These are phyloP conservation scores for Linum trigynum DNA, from an alignment of 345 rosid genomes.

Conservation along the genomic window DNA sequence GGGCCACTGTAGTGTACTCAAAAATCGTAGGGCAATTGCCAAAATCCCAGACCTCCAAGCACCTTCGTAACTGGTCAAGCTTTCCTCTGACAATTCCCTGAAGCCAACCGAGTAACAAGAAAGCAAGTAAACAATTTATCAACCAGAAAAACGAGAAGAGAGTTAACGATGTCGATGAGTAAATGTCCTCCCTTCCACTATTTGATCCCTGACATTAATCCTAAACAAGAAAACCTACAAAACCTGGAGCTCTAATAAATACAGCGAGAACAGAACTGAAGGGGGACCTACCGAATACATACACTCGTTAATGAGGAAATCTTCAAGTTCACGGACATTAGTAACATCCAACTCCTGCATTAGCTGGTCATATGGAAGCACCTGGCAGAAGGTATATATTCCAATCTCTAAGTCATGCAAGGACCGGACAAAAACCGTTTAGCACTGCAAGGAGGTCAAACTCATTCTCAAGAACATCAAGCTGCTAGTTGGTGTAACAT, in stretches of 20 bases:
- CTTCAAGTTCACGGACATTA: conserved; percentile 96
- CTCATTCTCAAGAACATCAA: not conserved
- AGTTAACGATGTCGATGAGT: not conserved
- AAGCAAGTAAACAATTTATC: not conserved
- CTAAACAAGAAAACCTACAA: not conserved
- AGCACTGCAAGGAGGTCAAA: conserved; percentile 4
- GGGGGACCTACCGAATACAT: conserved; percentile 74
- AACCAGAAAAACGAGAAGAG: not conserved
- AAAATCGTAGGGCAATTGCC: not conserved
- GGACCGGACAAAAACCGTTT: conserved; percentile 10
- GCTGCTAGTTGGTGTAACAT: not conserved
- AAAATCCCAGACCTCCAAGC: conserved; percentile 64
- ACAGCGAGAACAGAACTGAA: not conserved
- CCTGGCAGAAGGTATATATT: conserved; percentile 31
- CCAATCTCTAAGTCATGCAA: not conserved
- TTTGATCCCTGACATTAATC: not conserved
- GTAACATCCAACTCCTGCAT: conserved; percentile 82
- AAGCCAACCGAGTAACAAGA: conserved; percentile 11
- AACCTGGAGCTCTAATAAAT: not conserved
- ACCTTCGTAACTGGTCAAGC: conserved; percentile 85
- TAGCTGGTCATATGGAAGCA: conserved; percentile 70
- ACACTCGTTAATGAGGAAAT: conserved; percentile 95
- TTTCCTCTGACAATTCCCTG: conserved; percentile 97
- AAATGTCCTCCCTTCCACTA: not conserved
- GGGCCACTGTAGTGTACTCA: not conserved